phyloP scores from a whole-genome alignment of 192 early-diverging fungal genomes.

The Anaeromyces robustus region DNA sequence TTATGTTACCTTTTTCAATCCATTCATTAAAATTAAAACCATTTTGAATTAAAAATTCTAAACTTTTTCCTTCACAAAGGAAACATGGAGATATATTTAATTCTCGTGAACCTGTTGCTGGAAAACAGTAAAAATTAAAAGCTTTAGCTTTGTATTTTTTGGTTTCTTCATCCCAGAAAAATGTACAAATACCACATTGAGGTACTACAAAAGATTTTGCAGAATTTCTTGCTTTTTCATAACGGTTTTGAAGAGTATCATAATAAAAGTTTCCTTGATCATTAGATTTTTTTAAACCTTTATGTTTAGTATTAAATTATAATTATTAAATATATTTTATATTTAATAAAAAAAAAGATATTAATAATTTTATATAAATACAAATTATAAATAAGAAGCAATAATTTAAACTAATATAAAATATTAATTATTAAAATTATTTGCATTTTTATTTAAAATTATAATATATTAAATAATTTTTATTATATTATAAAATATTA shows the following conservation, averaged over 20 bases:
- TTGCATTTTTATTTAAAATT: no score
- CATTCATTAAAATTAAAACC: constrained; percentile 87
- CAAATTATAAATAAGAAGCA: no score
- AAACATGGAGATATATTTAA: constrained; percentile 35
- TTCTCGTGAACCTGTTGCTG: constrained; percentile 21
- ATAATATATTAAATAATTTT: no score
- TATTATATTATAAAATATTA: no score
- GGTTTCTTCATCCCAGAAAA: constrained; percentile 37
- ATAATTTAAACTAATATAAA: no score
- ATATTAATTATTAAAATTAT: no score
- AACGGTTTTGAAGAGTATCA: constrained; percentile 28
- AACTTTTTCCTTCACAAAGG: constrained; percentile 24
- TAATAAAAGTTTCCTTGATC: neutral
- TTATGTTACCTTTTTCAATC: constrained; percentile 30
- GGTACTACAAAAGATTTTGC: constrained; percentile 36
- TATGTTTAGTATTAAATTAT: no score
- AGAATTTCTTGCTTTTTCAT: constrained; percentile 28
- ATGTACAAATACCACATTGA: constrained; percentile 76
- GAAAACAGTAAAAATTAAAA: constrained; percentile 86
- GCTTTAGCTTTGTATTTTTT: constrained; percentile 53
- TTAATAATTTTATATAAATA: no score
- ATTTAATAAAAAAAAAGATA: no score
- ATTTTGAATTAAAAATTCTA: constrained; percentile 61
- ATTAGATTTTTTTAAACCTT: neutral
- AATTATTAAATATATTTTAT: no score